A percentile compares a stretch with the other conserved stretches of the same genome.
Evolutionary conservation across 495 filamentous ascomycete genomes (phyloP).

Genomic region (Aspergillus leporis): DNA sequence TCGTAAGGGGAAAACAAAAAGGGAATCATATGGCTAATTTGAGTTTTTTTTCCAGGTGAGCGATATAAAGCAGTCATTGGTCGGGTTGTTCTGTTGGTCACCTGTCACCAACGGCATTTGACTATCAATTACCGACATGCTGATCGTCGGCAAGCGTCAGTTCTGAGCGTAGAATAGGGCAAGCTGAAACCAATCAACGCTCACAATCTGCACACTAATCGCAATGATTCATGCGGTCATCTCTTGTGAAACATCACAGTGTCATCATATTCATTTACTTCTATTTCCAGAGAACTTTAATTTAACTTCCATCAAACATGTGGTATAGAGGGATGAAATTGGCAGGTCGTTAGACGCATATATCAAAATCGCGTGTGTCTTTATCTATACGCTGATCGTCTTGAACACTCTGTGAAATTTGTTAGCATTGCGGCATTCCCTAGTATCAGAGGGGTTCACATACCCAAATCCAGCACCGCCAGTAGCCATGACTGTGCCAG

Average conservation of each 20-base stretch:
- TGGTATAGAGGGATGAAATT: constrained; percentile 1
- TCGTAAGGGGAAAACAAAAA: background rate
- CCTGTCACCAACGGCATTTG: background rate
- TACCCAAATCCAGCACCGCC: constrained; percentile 82
- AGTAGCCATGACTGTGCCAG: constrained; percentile 86
- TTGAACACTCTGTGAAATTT: constrained; percentile 48
- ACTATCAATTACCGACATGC: constrained; percentile 4
- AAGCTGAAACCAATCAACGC: background rate
- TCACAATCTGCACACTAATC: constrained; percentile 14
- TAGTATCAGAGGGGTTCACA: constrained; percentile 19
- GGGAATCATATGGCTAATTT: too few species aligned
- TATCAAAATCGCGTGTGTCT: constrained; percentile 9
- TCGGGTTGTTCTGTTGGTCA: background rate
- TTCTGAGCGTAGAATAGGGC: background rate
- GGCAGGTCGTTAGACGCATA: background rate
- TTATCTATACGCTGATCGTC: constrained; percentile 55
- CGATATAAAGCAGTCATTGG: too few species aligned
- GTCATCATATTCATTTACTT: constrained; percentile 4
- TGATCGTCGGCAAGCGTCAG: background rate
- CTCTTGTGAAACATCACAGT: background rate
- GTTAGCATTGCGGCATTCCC: constrained; percentile 21
- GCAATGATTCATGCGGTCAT: background rate
- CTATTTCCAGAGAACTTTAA: background rate
- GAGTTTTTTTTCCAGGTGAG: background rate
- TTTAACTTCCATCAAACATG: background rate